Evolutionary conservation across 192 early-diverging fungal genomes (phyloP).

Genomic region (Coemansia sp.): DNA sequence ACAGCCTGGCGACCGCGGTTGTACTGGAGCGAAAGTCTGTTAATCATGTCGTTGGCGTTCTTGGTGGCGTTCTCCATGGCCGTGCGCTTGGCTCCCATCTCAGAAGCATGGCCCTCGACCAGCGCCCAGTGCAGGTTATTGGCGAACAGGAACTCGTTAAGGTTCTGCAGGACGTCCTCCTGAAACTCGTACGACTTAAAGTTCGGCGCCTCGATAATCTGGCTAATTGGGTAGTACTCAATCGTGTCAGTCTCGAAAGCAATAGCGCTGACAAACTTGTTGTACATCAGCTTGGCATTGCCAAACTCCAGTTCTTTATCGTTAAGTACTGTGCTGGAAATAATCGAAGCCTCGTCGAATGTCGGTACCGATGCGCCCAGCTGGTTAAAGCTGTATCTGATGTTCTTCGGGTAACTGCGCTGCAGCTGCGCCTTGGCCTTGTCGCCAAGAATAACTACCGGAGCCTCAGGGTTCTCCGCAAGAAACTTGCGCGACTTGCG

Average conservation of each 20-base stretch:
- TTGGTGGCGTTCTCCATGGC: constrained; percentile 99
- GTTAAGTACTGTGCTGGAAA: constrained; percentile 76
- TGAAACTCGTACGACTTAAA: constrained; percentile 91
- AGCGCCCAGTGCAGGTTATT: constrained; percentile 95
- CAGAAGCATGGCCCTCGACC: constrained; percentile 93
- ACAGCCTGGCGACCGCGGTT: constrained; percentile 96
- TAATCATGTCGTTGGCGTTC: constrained; percentile 98
- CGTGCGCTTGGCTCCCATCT: constrained; percentile 93
- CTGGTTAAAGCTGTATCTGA: constrained; percentile 87
- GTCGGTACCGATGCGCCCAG: constrained; percentile 86
- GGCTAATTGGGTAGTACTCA: constrained; percentile 57
- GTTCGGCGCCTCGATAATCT: constrained; percentile 73
- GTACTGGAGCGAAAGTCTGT: constrained; percentile 92
- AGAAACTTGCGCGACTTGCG: constrained; percentile 75
- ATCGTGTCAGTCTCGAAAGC: constrained; percentile 81
- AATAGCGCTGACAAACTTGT: constrained; percentile 92
- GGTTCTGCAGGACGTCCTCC: constrained; percentile 82
- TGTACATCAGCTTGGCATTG: constrained; percentile 83
- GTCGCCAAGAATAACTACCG: constrained; percentile 81
- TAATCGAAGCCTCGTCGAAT: constrained; percentile 81
- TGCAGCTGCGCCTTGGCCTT: constrained; percentile 91
- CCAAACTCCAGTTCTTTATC: constrained; percentile 62
- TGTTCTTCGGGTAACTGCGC: constrained; percentile 73
- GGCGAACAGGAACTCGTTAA: constrained; percentile 91
- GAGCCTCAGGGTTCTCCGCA: constrained; percentile 54